Conservation (phyloP, 2,329 filamentous ascomycete genomes). For the Dothistroma septosporum region DNA sequence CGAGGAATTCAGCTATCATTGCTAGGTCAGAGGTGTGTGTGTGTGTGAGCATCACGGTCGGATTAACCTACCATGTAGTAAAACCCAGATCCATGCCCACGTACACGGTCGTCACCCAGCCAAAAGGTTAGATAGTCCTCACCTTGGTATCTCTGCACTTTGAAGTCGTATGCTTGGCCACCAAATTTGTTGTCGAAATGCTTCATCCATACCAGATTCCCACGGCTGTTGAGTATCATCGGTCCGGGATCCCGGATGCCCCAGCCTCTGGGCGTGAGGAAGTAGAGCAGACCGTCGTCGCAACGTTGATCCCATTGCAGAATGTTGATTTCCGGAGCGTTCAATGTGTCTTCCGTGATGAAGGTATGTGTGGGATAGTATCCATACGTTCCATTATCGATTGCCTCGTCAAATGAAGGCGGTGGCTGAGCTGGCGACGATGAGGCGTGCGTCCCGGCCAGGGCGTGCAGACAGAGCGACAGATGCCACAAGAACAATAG, state of each 20-base stretch:
- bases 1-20: constrained; percentile 31
- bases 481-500: constrained; percentile 25
- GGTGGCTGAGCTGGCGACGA: constrained; percentile 2
- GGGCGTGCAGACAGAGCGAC: constrained; percentile 19
- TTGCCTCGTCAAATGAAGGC: constrained; percentile 22
- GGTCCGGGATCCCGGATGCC: constrained; percentile 30
- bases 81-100: constrained; percentile 34
- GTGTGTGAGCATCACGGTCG: constrained; percentile 7
- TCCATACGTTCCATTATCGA: constrained; percentile 31
- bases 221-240: constrained; percentile 32
- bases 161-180: constrained; percentile 36
- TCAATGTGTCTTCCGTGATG: constrained; percentile 23
- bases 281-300: constrained; percentile 28
- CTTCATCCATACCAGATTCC: constrained; percentile 32
- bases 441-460: constrained; percentile 6
- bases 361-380: constrained; percentile 28
- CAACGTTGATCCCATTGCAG: constrained; percentile 27
- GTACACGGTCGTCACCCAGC: constrained; percentile 36
- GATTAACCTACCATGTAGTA: constrained; percentile 32
- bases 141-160: constrained; percentile 35
- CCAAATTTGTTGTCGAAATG: constrained; percentile 33
- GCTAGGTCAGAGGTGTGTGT: too few relatives aligned
- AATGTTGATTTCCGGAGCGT: constrained; percentile 28
- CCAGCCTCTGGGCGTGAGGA: constrained; percentile 34
- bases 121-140: constrained; percentile 39